Evolutionary conservation across 352 stramenopile species (phyloP), one percentile per base, ranked within the genome.

Genomic region (Hyaloperonospora brassicae): DNA sequence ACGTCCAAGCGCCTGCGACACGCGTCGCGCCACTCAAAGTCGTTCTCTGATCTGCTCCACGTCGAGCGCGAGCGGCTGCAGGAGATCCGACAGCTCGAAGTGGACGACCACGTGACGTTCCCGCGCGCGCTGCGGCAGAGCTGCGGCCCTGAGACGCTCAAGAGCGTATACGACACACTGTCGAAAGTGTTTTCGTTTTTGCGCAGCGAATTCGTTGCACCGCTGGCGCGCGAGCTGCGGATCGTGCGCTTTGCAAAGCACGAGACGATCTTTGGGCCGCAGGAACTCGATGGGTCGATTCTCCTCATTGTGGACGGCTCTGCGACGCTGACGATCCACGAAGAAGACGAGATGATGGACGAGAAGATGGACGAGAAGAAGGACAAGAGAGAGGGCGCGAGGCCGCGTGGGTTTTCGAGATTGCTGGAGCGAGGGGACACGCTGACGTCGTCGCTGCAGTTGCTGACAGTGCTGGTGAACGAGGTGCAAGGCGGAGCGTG

Each of bases 151-250:
- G 79, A 89, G 56, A 82, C 89, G 51, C 63, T 86, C 57, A 89
- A 88, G 61, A 70, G 83, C 42, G 77, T 89, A 53, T 92, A 89
- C 35, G 77, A 92, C 44, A 79, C 77, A 34, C 55, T 92, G 27
- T 80, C 81, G 27, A 86, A 87, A 67, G 76, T 88, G 0, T 92
- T 89, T 50, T 87, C 81, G 0, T 89, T 92, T 49, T 45, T 92
- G 13, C 72, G 62, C 13, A 72, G 72, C 14, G 81, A 89, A 49
- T 86, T 87, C 47, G 65, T 92, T 11, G 76, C 75, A 25, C 59
- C 68, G 10, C 47, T 91, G 4, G 76, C 71, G 30, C 61, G 76
- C 36, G 77, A 92, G 44, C 54, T 94, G 12, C 46, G 71, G 10
- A 85, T 90, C 17, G 27, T 82, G 7, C 65, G 50, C 17, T 76